These are phyloP conservation scores for Monilinia laxa DNA, from an alignment of 2,329 filamentous ascomycete genomes.

Conservation along the genomic window DNA sequence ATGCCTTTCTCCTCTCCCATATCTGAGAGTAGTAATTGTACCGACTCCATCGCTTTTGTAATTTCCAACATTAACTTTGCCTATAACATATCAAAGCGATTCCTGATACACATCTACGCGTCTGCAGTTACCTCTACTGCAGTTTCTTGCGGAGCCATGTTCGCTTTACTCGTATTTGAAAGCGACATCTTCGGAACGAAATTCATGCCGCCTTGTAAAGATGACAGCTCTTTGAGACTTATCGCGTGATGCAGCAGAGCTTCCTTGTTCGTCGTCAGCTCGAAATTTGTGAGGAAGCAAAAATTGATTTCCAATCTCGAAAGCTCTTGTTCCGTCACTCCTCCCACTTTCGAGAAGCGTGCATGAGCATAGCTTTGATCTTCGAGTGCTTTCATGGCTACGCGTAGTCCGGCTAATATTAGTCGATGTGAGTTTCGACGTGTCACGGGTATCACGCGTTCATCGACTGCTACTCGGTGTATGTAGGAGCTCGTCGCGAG, in stretches of 20 bases:
- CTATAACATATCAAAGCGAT: slow-evolving; percentile 3
- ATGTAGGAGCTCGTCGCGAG: slow-evolving; percentile 88
- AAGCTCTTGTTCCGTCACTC: slow-evolving; percentile 78
- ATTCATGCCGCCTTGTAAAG: slow-evolving; percentile 39
- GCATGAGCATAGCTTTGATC: slow-evolving; percentile 84
- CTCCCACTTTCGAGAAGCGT: slow-evolving; percentile 82
- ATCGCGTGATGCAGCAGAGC: slow-evolving; percentile 53
- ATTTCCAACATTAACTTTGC: not conserved
- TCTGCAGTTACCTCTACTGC: slow-evolving; percentile 35
- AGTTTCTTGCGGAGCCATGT: slow-evolving; percentile 31
- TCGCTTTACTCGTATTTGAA: slow-evolving; percentile 32
- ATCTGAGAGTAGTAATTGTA: not conserved
- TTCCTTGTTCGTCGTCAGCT: slow-evolving; percentile 64
- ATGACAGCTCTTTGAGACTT: slow-evolving; percentile 42
- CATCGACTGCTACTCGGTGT: slow-evolving; percentile 73
- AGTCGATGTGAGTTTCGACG: slow-evolving; percentile 82
- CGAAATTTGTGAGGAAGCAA: slow-evolving; percentile 82
- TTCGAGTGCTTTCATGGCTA: slow-evolving; percentile 94
- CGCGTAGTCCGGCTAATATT: slow-evolving; percentile 76
- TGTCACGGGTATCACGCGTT: slow-evolving; percentile 77
- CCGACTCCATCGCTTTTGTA: not conserved
- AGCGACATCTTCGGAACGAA: slow-evolving; percentile 37
- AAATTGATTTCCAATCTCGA: slow-evolving; percentile 85
- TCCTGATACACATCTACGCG: slow-evolving; percentile 21
- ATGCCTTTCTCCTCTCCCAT: not conserved